A percentile compares a stretch with the other conserved stretches of the same genome.
phyloP scores from a whole-genome alignment of 345 rosid genomes.

The Citrus medica region DNA sequence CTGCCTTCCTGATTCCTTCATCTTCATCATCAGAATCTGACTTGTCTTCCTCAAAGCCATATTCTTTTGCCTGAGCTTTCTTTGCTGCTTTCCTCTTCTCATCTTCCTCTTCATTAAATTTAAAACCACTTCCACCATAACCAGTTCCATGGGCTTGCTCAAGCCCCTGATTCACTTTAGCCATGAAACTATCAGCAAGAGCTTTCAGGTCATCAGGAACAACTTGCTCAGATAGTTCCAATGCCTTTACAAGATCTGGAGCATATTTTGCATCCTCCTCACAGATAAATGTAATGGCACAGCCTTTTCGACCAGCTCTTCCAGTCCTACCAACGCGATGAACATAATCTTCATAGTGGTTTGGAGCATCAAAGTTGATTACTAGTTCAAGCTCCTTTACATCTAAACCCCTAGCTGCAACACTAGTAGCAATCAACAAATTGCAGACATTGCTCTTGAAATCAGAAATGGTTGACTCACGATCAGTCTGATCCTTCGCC shows the following conservation, averaged over 20 bases:
- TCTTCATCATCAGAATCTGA: constrained; percentile 97
- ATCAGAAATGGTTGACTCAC: constrained; percentile 91
- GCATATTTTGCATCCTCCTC: constrained; percentile 96
- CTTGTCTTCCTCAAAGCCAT: constrained; percentile 97
- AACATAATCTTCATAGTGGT: constrained; percentile 98
- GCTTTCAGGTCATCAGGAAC: constrained; percentile 91
- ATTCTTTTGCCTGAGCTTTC: constrained; percentile 96
- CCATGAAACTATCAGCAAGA: constrained; percentile 86
- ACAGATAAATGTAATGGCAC: constrained; percentile 91
- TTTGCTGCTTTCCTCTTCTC: constrained; percentile 93
- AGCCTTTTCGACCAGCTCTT: constrained; percentile 93
- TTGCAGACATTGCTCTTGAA: constrained; percentile 94
- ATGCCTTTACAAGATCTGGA: constrained; percentile 93
- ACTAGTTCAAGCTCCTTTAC: constrained; percentile 98
- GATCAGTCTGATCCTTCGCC: constrained; percentile 95
- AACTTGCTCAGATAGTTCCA: constrained; percentile 95
- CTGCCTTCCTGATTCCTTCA: constrained; percentile 89
- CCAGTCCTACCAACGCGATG: constrained; percentile 99
- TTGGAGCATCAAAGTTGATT: constrained; percentile 87
- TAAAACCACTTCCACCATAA: constrained; percentile 98
- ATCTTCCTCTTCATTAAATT: constrained; percentile 97
- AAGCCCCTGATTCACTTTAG: constrained; percentile 88
- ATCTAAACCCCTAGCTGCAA: constrained; percentile 98
- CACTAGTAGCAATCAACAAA: constrained; percentile 85
- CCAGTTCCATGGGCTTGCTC: constrained; percentile 99